Evolutionary conservation across 352 stramenopile species (phyloP).

Genomic region (Phytophthora crassamura): DNA sequence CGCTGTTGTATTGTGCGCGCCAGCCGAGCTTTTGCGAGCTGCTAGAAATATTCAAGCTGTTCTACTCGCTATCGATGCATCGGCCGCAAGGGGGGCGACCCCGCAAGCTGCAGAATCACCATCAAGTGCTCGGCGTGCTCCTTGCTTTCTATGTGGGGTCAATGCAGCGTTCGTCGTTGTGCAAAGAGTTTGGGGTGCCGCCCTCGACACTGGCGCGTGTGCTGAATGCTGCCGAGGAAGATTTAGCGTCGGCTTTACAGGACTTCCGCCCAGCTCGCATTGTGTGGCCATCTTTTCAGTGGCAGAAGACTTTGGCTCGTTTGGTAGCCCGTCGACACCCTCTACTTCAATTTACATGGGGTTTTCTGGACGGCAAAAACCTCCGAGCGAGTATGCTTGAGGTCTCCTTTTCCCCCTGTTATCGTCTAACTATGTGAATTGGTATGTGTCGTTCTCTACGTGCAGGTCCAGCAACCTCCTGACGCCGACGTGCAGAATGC

Average conservation of each 20-base stretch:
- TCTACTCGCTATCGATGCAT: background rate
- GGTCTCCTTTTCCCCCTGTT: background rate
- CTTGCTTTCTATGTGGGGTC: background rate
- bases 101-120: background rate
- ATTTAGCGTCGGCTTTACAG: background rate
- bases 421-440: background rate
- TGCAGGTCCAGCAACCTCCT: background rate
- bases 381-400: background rate
- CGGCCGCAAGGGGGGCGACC: background rate
- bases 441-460: background rate
- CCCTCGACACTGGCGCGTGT: no score
- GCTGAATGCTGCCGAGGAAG: no score
- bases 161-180: background rate
- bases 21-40: background rate
- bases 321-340: background rate
- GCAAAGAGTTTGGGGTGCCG: background rate
- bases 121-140: background rate
- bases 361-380: constrained; percentile 1
- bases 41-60: no score
- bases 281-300: background rate
- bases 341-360: constrained; percentile 1
- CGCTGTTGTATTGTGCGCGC: background rate
- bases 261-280: background rate
- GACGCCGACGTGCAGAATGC: constrained; percentile 11
- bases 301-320: background rate